Evolutionary conservation across 208 protist genomes (phyloP), one percentile per base, ranked within the genome.

Genomic region (Blastocrithidia nonstop): DNA sequence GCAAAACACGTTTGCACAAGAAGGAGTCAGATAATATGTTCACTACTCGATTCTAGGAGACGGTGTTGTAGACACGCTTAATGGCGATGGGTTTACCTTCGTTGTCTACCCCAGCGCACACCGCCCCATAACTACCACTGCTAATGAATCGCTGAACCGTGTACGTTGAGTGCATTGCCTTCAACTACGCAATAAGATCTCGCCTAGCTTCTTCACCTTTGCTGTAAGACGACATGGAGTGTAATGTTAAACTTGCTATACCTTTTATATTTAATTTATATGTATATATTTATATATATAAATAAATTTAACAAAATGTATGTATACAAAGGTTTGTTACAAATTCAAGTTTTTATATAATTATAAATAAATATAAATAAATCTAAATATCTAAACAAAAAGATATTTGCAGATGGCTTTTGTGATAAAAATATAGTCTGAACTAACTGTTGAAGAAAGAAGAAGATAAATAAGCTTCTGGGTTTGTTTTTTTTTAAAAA

Each of bases 1-100:
- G 81, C 37, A 96, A 53, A 7, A 95, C 73, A 6, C 93, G 75
- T 61, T 94, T 94, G 64, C 80, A 86, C 9, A 90, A 64, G 55
- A 90, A 90, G 9, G 73, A 68, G 53, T 90, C 80, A 1, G 75
- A 86, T 6, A 90, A 54, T 45, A 90, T 90, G 50, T 86, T 86
- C 35, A 90, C 75, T 13, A 61, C 72, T 22, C 67, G 69, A 39
- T 75, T 75, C 29, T 90, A 75, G 22, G 72, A 84, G 17, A 90
- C 60, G 45, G 80, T 90, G 59, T 86, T 86, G 60, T 78, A 90
- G 19, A 90, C 80, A 7, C 80, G 71, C 62, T 86, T 90, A 41
- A 90, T 86, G 32, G 80, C 80, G 15, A 90, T 73, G 0, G 75
- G 60, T 1, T 63, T 48, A 19, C 59, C 47, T n/a, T 79, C 73